These are phyloP conservation scores for Eruca vesicaria DNA, from an alignment of 441 rosid species.

Conservation along the genomic window DNA sequence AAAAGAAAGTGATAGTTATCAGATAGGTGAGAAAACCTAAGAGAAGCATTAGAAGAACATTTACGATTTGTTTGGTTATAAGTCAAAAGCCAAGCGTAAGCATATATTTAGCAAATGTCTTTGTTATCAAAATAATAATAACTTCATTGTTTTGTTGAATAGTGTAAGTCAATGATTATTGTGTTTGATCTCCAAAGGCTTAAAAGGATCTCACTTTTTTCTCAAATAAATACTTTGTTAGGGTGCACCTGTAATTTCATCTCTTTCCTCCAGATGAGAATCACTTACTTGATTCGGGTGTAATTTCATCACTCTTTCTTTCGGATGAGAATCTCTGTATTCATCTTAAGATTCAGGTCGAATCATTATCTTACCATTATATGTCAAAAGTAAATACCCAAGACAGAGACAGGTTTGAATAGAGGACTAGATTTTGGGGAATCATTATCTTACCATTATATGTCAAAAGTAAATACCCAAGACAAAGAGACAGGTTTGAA, in stretches of 20 bases:
- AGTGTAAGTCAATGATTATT: constrained; percentile 3
- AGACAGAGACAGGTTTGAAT: constrained; percentile 4
- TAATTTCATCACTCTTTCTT: too few relatives aligned
- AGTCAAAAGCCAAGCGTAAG: constrained; percentile 27
- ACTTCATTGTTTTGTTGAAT: constrained; percentile 21
- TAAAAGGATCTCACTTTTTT: not conserved
- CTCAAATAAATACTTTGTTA: not conserved
- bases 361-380: constrained; percentile 13
- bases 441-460: constrained; percentile 13
- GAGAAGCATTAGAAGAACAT: constrained; percentile 22
- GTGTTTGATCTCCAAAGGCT: not conserved
- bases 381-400: constrained; percentile 11
- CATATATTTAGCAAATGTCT: constrained; percentile 34
- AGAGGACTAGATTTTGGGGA: too few relatives aligned
- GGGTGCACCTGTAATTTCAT: not conserved
- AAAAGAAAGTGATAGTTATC: constrained; percentile 18
- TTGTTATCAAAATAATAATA: constrained; percentile 13
- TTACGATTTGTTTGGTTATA: constrained; percentile 30
- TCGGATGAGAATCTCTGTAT: too few relatives aligned
- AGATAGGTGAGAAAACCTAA: constrained; percentile 23
- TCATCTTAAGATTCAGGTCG: constrained; percentile 7
- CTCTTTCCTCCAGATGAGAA: not conserved
- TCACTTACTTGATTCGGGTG: not conserved
- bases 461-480: constrained; percentile 10
- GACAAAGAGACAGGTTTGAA: constrained; percentile 12